These are phyloP conservation scores for Talaromyces thailandensis DNA, from an alignment of 495 filamentous ascomycete genomes.

Conservation along the genomic window DNA sequence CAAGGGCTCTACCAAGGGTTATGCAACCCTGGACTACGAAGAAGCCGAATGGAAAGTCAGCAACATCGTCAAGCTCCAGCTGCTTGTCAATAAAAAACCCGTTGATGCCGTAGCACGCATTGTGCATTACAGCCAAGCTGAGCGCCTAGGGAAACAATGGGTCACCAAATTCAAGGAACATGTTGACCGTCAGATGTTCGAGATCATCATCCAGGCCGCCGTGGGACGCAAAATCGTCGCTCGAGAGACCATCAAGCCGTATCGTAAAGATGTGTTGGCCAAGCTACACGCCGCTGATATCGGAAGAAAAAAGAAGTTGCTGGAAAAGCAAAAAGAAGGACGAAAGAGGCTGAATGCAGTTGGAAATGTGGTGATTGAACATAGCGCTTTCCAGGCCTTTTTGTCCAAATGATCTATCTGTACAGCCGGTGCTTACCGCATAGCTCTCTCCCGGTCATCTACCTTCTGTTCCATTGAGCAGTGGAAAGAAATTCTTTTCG, in stretches of 20 bases:
- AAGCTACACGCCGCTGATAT: constrained; percentile 93
- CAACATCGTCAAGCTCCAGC: constrained; percentile 79
- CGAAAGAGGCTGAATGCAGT: constrained; percentile 70
- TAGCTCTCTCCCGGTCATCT: neutral
- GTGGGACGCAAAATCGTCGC: constrained; percentile 79
- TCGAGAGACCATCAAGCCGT: constrained; percentile 91
- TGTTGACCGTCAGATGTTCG: constrained; percentile 91
- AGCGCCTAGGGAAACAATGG: constrained; percentile 72
- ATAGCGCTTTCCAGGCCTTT: constrained; percentile 89
- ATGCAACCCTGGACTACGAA: constrained; percentile 88
- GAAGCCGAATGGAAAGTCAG: constrained; percentile 79
- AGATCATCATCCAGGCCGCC: constrained; percentile 89
- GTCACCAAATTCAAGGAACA: constrained; percentile 96
- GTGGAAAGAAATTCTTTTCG: neutral
- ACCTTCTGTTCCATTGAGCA: neutral
- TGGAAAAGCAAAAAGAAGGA: constrained; percentile 97
- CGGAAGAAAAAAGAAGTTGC: constrained; percentile 67
- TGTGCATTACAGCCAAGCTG: constrained; percentile 70
- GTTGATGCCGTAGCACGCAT: constrained; percentile 93
- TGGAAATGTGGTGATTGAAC: constrained; percentile 82
- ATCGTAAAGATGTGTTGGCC: constrained; percentile 86
- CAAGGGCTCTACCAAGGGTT: constrained; percentile 78
- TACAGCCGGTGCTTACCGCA: neutral
- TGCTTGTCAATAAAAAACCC: constrained; percentile 85
- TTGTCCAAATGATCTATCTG: constrained; percentile 46